These are phyloP conservation scores for Carex myosuroides DNA, from an alignment of 176 grass and related monocot species.

Conservation along the genomic window DNA sequence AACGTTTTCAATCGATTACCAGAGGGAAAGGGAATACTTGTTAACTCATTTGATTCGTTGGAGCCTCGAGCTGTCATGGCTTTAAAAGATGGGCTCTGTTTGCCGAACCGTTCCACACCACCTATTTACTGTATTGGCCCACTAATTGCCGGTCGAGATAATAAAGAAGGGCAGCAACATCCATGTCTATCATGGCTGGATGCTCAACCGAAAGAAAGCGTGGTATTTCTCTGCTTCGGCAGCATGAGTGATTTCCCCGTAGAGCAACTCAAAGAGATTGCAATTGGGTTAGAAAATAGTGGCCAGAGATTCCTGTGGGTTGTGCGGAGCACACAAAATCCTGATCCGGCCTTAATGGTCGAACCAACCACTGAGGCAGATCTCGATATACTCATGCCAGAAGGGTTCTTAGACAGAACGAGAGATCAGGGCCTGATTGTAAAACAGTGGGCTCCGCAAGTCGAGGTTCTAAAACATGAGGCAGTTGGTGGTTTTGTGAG, in stretches of 20 bases:
- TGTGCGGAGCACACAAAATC: neutral
- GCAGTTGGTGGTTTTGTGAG: no score
- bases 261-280: conserved; percentile 31
- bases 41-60: conserved; percentile 23
- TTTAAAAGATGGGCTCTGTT: neutral
- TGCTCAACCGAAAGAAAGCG: conserved; percentile 21
- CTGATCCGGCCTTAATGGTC: neutral
- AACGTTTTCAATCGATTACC: neutral
- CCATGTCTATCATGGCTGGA: conserved; percentile 32
- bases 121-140: conserved; percentile 23
- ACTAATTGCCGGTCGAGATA: neutral
- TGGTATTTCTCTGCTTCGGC: conserved; percentile 39
- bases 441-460: no score
- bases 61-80: conserved; percentile 10
- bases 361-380: neutral
- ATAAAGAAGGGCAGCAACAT: neutral
- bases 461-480: no score
- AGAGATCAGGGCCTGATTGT: no score
- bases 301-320: conserved; percentile 37
- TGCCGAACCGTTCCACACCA: conserved; percentile 2
- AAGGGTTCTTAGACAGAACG: no score
- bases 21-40: conserved; percentile 18
- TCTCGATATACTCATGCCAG: neutral
- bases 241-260: conserved; percentile 15
- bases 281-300: conserved; percentile 30